Evolutionary conservation across 495 filamentous ascomycete genomes (phyloP), one percentile per base, ranked within the genome.

Genomic region (Evansstolkia leycettana): DNA sequence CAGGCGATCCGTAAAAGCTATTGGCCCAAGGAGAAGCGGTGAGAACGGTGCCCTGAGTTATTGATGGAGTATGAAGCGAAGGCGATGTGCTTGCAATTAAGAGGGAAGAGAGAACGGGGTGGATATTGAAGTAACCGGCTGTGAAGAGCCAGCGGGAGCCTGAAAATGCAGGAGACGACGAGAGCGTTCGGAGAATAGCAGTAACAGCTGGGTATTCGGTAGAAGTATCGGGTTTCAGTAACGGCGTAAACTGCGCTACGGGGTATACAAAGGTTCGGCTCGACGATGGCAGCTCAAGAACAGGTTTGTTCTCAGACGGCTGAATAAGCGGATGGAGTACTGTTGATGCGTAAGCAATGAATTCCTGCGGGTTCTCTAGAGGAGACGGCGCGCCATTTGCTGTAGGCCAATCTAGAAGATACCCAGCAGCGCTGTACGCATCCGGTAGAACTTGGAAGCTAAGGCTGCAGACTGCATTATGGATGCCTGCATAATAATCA

Each of bases 71-170:
- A 15, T 49, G 36, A 12, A 55, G 44, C 20, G 57, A 46, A 3
- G 47, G 35, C 13, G 62, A 62, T 8, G 60, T 65, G 37, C 62
- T 86, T 12, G 70, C 61, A 12, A 99, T 73, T 1, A 96, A 62
- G 3, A 94, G 69, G 31, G 77, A 69, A 11, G 82, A 87, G 5
- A 94, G 71, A 1, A 75, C 69, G 2, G 88, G 77, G 26, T 84
- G 82, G 33, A 90, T 92, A 58, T 99, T 98, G 67, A 98, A 98
- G 56, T 98, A 98, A 17, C 90, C 90, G 2, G 90, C 89, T 14
- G 90, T 96, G 58, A 98, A 96, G 10, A 84, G 84, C 88, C 90
- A 96, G 24, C 70, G 75, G 3, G 80, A 81, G 23, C 72, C 66
- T 24, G 64, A 55, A 47, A 80, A 82, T 14, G 69, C 58, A 1